phyloP scores from a whole-genome alignment of 176 grass and related monocot genomes.

The bread wheat (Triticum aestivum) region DNA sequence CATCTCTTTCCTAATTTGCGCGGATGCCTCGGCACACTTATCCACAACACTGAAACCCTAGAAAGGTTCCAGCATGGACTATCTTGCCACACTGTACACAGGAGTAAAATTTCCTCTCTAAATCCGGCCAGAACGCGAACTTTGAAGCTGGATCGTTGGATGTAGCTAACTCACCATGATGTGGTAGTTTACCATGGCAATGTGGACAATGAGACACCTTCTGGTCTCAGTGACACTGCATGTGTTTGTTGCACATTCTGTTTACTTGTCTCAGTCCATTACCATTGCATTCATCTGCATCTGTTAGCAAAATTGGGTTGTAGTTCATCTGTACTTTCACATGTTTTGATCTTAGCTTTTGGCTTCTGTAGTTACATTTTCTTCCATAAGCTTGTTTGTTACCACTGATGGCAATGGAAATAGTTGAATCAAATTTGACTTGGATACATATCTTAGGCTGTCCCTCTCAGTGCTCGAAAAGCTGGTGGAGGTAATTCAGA shows the following conservation, averaged over 20 bases:
- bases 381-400: background rate
- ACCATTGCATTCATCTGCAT: background rate
- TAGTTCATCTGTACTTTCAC: background rate
- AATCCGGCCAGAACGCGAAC: too few species aligned
- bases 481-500: slow-evolving; percentile 70
- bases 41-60: too few species aligned
- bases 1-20: too few species aligned
- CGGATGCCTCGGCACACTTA: too few species aligned
- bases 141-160: too few species aligned
- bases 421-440: background rate
- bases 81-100: too few species aligned
- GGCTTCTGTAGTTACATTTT: background rate
- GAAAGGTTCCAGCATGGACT: too few species aligned
- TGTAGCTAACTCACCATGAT: background rate
- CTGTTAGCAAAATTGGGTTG: background rate
- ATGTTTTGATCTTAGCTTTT: background rate
- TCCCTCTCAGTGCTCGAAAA: slow-evolving; percentile 85
- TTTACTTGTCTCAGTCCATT: background rate
- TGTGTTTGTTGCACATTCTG: background rate
- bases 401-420: slow-evolving; percentile 25
- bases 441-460: slow-evolving; percentile 58
- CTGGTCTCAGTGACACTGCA: background rate
- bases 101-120: too few species aligned
- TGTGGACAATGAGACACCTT: background rate
- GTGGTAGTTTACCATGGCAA: background rate